Evolutionary conservation across 192 early-diverging fungal genomes (phyloP), one percentile per base, ranked within the genome.

Genomic region (Coemansia sp.): DNA sequence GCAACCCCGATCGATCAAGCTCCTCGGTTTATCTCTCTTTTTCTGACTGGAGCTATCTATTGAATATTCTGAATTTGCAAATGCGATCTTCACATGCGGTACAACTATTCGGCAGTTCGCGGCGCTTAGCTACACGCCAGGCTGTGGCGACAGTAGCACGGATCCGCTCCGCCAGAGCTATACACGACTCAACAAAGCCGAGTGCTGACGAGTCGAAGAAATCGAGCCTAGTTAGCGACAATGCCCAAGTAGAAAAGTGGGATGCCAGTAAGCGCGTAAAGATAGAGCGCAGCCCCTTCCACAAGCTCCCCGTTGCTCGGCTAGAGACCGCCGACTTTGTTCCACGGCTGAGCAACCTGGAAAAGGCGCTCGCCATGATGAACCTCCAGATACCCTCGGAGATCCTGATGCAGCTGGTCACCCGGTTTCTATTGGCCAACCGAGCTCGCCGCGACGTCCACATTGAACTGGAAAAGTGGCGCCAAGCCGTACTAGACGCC

Each of bases 381-480:
- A 69, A 65, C 1, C 37, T 66, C 28, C 12, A 20, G 12, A 62
- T 69, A 3, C 18, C 67, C 7, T 55, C 62, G 23, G 18, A 26
- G 12, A 37, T 58, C 38, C 43, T 70, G 26, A 65, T 59, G 36
- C 36, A 57, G n/a, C 38, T 76, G 35, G 64, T 61, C 18, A 50
- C 37, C 23, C 14, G 45, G 28, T 76, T 76, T 26, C 38, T 62
- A 13, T 14, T 55, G 18, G 55, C 56, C 43, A 69, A 65, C 53
- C 50, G 62, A 14, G 12, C 39, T 3, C 58, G 33, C 6, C 25
- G 34, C 21, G 18, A 56, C 28, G 36, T 64, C 8, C 34, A 38
- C 11, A 37, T 35, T 3, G 39, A 35, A 10, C 59, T 79, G 65
- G 77, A 73, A 45, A 6, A 47, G 20, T 79, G 77, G 77, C 71